Base-by-base conservation (phyloP, 345 rosid species). In the Ricinus communis region DNA sequence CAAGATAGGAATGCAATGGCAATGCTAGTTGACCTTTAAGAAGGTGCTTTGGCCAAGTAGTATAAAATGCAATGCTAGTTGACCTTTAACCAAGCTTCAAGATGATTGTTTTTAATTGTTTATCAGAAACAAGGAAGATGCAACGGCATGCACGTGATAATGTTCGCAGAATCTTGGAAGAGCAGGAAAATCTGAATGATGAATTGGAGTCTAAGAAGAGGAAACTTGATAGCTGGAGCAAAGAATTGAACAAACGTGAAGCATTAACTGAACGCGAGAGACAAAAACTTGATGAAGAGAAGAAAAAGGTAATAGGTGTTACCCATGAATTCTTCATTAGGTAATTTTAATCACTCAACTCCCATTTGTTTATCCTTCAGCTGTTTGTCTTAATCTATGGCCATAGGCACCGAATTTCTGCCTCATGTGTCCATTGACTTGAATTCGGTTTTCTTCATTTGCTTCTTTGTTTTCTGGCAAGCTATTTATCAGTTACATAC, bases 241-340 rank as follows among this genome's bases (percentile, higher is more conserved):
- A 82, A 74, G 80, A 85, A 58, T 74, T 92, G 83, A 90, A 90
- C 69, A 91, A 92, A 65, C 87, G 87, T 28, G 97, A 90, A 82
- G 85, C 91, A 18, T 47, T 86, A 10, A 91, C 97, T 61, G 99
- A 92, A 78, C 81, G 86, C 19, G 97, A 94, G 78, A 85, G 87
- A 60, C 90, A 85, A 75, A 88, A 85, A 80, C 97, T 92, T 73
- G 91, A 90, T 53, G 97, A 90, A 71, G 99, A 90, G n/a, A 92
- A 76, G 87, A 77, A 80, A 81, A 85, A 85, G 90, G 97, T 88
- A 74, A 54, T 33, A 9, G 9, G 40, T 36, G 18, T 19, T 16
- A 36, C 28, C 13, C 3, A 22, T 28, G n/a, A 31, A 46, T 72
- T 45, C 65, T 40, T 51, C 18, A 51, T 41, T 28, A 36, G 38